phyloP scores from a whole-genome alignment of 1,284 basidiomycete genomes.

The Ganoderma sp. region DNA sequence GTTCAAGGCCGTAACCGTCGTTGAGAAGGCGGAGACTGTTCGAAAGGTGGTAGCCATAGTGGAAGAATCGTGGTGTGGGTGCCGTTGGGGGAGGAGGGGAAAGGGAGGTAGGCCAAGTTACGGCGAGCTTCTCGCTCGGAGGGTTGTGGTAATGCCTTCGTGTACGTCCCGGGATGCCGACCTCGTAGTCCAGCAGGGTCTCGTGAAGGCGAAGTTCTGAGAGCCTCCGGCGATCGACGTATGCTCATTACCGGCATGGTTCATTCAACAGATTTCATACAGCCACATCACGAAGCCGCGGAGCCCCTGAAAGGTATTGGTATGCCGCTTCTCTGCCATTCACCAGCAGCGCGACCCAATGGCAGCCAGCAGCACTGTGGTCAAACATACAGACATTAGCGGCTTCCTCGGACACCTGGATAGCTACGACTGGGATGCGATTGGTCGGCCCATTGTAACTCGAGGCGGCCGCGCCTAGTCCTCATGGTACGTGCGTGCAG shows the following conservation, averaged over 20 bases:
- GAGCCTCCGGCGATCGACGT: background rate
- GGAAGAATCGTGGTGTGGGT: background rate
- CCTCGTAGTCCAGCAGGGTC: too few relatives aligned
- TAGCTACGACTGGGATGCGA: background rate
- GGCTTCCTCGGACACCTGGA: background rate
- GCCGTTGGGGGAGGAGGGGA: background rate
- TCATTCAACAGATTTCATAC: background rate
- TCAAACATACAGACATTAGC: background rate
- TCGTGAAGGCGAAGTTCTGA: background rate
- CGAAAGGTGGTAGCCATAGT: background rate
- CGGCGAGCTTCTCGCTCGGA: background rate
- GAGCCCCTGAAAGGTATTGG: background rate
- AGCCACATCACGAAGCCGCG: background rate
- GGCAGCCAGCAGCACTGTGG: background rate
- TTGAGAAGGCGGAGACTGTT: background rate
- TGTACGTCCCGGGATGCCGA: background rate
- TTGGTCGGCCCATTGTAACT: background rate
- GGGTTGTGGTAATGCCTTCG: background rate
- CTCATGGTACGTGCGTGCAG: slow-evolving; percentile 3
- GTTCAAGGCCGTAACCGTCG: background rate
- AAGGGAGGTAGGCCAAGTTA: background rate
- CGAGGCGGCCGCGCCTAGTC: background rate
- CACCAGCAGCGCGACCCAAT: background rate
- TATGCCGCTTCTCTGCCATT: background rate
- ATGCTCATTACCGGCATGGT: background rate